Percentiles rank a stretch among this genome's conserved stretches.
phyloP scores from a whole-genome alignment of 176 grass and related monocot species.

The Triticum timopheevii region DNA sequence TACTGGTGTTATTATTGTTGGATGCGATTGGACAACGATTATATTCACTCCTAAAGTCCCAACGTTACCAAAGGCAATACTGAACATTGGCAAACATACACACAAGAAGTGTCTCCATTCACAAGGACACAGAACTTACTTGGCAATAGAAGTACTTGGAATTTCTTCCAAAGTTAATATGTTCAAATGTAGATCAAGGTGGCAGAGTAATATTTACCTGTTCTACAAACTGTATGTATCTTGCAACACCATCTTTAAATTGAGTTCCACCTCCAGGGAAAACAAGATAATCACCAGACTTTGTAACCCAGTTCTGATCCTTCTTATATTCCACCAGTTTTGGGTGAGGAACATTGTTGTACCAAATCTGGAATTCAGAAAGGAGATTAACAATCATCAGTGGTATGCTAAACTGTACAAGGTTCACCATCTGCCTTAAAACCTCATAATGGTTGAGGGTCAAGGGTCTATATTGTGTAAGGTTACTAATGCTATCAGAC shows the following conservation, averaged over 20 bases:
- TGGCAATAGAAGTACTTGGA: background rate
- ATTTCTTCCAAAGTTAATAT: background rate
- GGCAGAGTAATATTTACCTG: slow-evolving; percentile 51
- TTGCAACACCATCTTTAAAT: slow-evolving; percentile 81
- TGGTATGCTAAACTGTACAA: background rate
- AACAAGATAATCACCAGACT: slow-evolving; percentile 76
- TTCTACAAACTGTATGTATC: slow-evolving; percentile 82
- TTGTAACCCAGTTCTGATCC: slow-evolving; percentile 86
- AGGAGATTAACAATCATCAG: slow-evolving; percentile 10
- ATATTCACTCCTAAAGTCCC: background rate
- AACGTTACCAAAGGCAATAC: background rate
- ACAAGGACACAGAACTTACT: background rate
- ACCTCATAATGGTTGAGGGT: background rate
- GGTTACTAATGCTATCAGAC: background rate
- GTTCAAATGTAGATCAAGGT: slow-evolving; percentile 2
- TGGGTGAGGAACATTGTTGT: slow-evolving; percentile 86
- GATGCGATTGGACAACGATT: background rate
- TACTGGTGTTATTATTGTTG: background rate
- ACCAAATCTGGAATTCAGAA: slow-evolving; percentile 78
- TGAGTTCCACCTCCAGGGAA: slow-evolving; percentile 95
- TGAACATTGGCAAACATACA: background rate
- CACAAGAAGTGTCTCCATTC: background rate
- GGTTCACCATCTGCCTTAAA: background rate
- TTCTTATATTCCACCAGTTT: slow-evolving; percentile 94
- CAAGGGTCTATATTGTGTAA: background rate